Conservation (phyloP, 306 rosid species). For the Nissolia schottii region DNA sequence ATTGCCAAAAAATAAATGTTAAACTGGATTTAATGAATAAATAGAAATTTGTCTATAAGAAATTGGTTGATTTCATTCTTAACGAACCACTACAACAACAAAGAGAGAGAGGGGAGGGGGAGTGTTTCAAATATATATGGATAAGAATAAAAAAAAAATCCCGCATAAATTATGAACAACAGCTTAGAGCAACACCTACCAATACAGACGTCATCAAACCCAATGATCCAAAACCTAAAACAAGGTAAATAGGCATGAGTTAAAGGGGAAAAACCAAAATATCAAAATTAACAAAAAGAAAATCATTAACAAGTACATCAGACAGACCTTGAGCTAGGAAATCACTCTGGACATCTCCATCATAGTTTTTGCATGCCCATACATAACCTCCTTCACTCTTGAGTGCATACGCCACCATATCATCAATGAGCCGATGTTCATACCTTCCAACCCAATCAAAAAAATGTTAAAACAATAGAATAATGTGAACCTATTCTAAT, state of each 20-base stretch:
- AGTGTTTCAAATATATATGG: not conserved
- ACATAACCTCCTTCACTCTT: constrained; percentile 99
- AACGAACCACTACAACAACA: not conserved
- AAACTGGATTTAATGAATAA: not conserved
- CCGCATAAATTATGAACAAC: not conserved
- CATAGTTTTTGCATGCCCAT: constrained; percentile 99
- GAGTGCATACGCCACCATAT: constrained; percentile 96
- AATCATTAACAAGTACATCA: not conserved
- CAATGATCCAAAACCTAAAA: constrained; percentile 91
- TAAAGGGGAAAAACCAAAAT: not conserved
- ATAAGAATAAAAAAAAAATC: not conserved
- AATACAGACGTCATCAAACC: constrained; percentile 99
- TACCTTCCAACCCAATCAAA: constrained; percentile 60
- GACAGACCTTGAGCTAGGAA: constrained; percentile 94
- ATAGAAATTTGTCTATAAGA: not conserved
- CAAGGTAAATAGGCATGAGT: constrained; percentile 24
- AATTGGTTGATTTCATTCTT: constrained; percentile 1
- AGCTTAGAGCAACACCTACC: constrained; percentile 44
- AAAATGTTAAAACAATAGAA: not conserved
- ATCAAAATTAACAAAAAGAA: constrained; percentile 16
- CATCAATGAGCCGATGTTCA: constrained; percentile 98
- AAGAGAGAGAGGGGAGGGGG: not conserved
- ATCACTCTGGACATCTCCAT: constrained; percentile 99
- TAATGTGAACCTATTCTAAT: not conserved
- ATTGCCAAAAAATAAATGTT: not conserved